A percentile compares a stretch with the other conserved stretches of the same genome.
Conservation (phyloP, 768 basidiomycete species). For the Boletellus ananiceps region DNA sequence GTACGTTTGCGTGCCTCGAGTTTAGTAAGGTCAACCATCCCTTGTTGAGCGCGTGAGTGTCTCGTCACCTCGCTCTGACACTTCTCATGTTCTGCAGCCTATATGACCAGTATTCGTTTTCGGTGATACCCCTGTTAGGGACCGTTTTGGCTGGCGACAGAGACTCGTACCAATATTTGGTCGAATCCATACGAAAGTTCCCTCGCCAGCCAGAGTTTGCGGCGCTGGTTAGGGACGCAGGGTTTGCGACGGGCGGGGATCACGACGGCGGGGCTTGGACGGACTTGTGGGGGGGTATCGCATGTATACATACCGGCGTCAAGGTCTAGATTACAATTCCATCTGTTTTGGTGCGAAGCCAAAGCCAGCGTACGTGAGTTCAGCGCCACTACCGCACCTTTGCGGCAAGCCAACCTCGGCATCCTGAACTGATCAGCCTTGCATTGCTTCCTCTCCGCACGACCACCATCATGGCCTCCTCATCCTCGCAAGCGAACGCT, state of each 20-base stretch:
- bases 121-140: conserved; percentile 91
- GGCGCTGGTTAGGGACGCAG: conserved; percentile 81
- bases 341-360: not conserved
- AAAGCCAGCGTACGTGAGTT: conserved; percentile 1
- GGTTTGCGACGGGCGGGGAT: conserved; percentile 70
- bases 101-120: conserved; percentile 95
- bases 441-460: conserved; percentile 17
- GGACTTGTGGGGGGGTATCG: conserved; percentile 84
- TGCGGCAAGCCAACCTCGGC: conserved; percentile 13
- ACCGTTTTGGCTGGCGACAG: conserved; percentile 95
- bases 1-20: conserved; percentile 92
- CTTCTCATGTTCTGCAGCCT: conserved; percentile 44
- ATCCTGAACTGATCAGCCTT: conserved; percentile 6
- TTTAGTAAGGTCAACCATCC: conserved; percentile 93
- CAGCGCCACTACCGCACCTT: conserved; percentile 30
- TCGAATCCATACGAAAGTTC: conserved; percentile 95
- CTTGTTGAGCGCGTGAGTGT: conserved; percentile 72
- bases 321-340: conserved; percentile 49
- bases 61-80: not conserved
- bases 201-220: conserved; percentile 86
- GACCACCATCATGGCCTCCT: conserved; percentile 34
- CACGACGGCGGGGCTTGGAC: conserved; percentile 82
- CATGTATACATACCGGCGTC: conserved; percentile 79
- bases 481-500: conserved; percentile 25
- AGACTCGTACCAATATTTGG: conserved; percentile 93